A percentile compares a stretch with the other conserved stretches of the same genome.
Conservation (phyloP, 768 basidiomycete species). For the Favolaschia claudopus region DNA sequence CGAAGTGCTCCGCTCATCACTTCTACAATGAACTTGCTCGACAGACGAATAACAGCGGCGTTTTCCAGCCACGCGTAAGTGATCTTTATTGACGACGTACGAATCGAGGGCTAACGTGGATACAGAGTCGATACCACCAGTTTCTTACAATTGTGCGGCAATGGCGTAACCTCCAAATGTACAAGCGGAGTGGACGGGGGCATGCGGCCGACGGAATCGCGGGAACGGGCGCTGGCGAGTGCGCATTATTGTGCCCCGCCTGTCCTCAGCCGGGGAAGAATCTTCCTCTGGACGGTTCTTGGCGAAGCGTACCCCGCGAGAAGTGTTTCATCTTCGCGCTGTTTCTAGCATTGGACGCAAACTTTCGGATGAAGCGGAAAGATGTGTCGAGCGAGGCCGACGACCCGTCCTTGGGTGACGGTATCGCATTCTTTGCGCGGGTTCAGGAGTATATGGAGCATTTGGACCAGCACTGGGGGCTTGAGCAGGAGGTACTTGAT, state of each 20-base stretch:
- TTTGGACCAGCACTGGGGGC: neutral
- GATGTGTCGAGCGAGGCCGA: neutral
- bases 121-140: constrained; percentile 12
- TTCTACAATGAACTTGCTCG: constrained; percentile 22
- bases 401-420: neutral
- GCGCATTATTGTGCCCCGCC: constrained; percentile 12
- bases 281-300: neutral
- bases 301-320: neutral
- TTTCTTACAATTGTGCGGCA: constrained; percentile 1
- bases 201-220: constrained; percentile 5
- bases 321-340: neutral
- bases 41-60: constrained; percentile 19
- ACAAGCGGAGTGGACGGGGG: constrained; percentile 1
- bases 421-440: neutral
- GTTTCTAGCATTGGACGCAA: constrained; percentile 3
- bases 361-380: constrained; percentile 13
- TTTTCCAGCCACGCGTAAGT: neutral
- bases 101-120: neutral
- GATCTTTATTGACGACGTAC: neutral
- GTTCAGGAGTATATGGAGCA: constrained; percentile 2
- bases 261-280: constrained; percentile 15
- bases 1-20: constrained; percentile 22
- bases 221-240: neutral
- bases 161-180: constrained; percentile 14
- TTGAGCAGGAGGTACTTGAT: constrained; percentile 3